Base-by-base conservation (phyloP, 306 rosid species). In the Cucumis cinereus region DNA sequence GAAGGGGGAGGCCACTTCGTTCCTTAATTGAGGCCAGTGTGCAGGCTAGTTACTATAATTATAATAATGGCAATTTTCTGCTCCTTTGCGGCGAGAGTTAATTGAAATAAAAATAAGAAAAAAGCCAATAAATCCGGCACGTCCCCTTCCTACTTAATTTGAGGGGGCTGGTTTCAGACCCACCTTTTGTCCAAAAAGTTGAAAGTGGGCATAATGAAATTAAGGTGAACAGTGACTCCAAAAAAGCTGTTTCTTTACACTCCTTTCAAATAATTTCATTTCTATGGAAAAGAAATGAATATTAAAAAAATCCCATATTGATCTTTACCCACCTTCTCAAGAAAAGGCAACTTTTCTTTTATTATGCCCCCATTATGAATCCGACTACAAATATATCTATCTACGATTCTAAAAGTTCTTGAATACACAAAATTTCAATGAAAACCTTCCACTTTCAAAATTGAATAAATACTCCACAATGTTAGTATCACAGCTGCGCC, bases 61-160 rank as follows among this genome's bases (percentile, higher is more conserved):
- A 72, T 50, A 30, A 72, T 52, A 10, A 72, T 49, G 43, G 19
- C 61, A 28, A 50, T 28, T 72, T 52, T 30, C 61, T 72, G 24
- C 45, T 17, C 45, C 75, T 71, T 71, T 71, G 43, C 75, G 75
- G 75, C 59, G 7, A 71, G 43, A 15, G 23, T 72, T 72, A 30
- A 52, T 72, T 52, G 19, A 16, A 52, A 16, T 17, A 28, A 72
- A 28, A 28, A 72, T 45, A 72, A 30, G 23, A 15, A 13, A 49
- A 72, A 72, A 72, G 76, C 76, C 76, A 28, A 52, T 28, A 52
- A 72, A 72, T 52, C 76, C 76, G 61, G 61, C 76, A 72, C 76
- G 76, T 26, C 75, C 49, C 59, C 58, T 71, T 49, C 75, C 36
- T 71, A 71, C 75, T 26, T 47, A 45, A 71, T 71, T 49, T 71